Conservation (phyloP, 345 rosid genomes). For the Rhodamnia argentea region DNA sequence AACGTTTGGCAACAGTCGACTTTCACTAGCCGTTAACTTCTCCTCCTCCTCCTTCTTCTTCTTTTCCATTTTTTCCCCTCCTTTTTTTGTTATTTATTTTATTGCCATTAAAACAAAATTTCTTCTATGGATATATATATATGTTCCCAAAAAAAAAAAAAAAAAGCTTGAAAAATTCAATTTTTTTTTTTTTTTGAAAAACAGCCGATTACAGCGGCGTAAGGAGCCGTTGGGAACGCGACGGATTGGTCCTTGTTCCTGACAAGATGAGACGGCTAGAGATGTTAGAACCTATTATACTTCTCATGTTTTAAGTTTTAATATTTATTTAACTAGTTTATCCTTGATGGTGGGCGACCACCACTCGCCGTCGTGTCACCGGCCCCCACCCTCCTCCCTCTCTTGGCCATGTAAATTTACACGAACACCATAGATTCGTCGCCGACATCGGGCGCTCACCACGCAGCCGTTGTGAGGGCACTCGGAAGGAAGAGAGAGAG, state of each 20-base stretch:
- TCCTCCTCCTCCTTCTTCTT: not conserved
- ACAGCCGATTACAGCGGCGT: not conserved
- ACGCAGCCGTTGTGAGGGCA: no score
- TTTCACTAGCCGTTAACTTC: not conserved
- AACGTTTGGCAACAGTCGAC: not conserved
- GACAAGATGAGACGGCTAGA: not conserved
- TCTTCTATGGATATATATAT: not conserved
- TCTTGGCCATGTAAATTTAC: no score
- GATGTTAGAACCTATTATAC: not conserved
- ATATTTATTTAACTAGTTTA: no score
- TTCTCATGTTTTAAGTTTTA: no score
- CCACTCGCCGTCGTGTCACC: no score
- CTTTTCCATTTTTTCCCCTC: not conserved
- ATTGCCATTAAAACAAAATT: not conserved
- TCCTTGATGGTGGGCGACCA: no score
- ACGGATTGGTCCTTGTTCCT: not conserved
- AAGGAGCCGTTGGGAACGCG: not conserved
- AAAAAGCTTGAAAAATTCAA: not conserved
- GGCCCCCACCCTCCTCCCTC: no score
- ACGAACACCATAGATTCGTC: no score
- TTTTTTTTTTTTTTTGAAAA: not conserved
- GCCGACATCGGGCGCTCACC: no score
- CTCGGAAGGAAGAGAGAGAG: no score
- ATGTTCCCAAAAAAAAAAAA: not conserved
- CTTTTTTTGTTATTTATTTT: not conserved